phyloP scores from a whole-genome alignment of 345 rosid species.

The Pistacia vera region DNA sequence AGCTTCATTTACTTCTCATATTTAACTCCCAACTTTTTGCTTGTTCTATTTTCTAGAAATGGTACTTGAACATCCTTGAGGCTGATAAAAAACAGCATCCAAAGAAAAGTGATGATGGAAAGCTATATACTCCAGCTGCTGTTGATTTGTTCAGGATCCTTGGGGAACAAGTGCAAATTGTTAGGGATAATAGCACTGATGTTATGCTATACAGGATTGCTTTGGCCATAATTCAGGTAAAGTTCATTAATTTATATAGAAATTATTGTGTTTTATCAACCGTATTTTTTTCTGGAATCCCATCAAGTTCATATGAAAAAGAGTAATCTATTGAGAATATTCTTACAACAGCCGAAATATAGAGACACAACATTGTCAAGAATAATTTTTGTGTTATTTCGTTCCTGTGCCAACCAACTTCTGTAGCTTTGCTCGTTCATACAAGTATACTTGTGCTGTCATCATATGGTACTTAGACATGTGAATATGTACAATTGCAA shows the following conservation, averaged over 20 bases:
- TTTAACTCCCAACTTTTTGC: conserved; percentile 14
- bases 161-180: conserved; percentile 99
- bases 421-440: not conserved
- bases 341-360: not conserved
- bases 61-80: conserved; percentile 95
- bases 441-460: not conserved
- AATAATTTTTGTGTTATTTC: not conserved
- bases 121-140: conserved; percentile 99
- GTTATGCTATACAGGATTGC: conserved; percentile 96
- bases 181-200: conserved; percentile 96
- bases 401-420: not conserved
- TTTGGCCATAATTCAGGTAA: conserved; percentile 89
- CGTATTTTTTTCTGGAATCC: not conserved
- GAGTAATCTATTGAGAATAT: no score
- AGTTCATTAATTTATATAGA: conserved; percentile 29
- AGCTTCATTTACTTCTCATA: not conserved
- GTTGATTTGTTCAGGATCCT: conserved; percentile 99
- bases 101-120: conserved; percentile 98
- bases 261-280: not conserved
- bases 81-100: conserved; percentile 98
- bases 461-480: not conserved
- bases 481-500: not conserved
- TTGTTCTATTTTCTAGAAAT: conserved; percentile 61
- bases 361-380: not conserved
- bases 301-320: not conserved